Conservation (phyloP, 441 rosid genomes). For the Isatis lusitanica region DNA sequence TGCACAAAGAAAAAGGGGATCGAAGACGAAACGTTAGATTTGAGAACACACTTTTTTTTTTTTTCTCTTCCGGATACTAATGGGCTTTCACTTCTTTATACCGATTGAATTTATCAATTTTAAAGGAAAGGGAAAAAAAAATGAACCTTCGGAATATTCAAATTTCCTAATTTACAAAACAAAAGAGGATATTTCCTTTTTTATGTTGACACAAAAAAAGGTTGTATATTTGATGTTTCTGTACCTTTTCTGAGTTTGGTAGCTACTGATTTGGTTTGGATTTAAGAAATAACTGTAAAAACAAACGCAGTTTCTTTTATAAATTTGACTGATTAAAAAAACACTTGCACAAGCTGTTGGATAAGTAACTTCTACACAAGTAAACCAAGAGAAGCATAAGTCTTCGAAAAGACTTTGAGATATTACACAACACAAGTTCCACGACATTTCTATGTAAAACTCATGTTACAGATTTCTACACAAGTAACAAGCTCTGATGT, state of each 20-base stretch:
- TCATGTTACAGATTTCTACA: conserved; percentile 29
- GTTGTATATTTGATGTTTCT: not conserved
- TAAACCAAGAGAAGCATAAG: not conserved
- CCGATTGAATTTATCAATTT: not conserved
- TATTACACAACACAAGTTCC: conserved; percentile 6
- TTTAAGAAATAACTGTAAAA: not conserved
- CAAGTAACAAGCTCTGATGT: conserved; percentile 20
- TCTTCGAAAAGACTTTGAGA: not conserved
- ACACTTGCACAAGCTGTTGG: conserved; percentile 13
- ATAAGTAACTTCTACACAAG: not conserved
- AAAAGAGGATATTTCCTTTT: not conserved
- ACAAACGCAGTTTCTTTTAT: not conserved
- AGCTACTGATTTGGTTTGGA: not conserved
- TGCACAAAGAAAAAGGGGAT: conserved; percentile 18
- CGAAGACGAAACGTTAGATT: not conserved
- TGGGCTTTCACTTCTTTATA: not conserved
- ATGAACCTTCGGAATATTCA: not conserved
- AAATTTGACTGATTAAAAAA: not conserved
- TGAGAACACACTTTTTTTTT: not conserved
- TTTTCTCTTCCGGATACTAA: not conserved
- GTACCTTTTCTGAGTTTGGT: not conserved
- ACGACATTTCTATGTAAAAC: not conserved
- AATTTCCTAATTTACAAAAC: not conserved
- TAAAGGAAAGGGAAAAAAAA: not conserved
- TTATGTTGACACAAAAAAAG: no score